These are phyloP conservation scores for Candida ortonii DNA, from an alignment of 805 yeast species.

Conservation along the genomic window DNA sequence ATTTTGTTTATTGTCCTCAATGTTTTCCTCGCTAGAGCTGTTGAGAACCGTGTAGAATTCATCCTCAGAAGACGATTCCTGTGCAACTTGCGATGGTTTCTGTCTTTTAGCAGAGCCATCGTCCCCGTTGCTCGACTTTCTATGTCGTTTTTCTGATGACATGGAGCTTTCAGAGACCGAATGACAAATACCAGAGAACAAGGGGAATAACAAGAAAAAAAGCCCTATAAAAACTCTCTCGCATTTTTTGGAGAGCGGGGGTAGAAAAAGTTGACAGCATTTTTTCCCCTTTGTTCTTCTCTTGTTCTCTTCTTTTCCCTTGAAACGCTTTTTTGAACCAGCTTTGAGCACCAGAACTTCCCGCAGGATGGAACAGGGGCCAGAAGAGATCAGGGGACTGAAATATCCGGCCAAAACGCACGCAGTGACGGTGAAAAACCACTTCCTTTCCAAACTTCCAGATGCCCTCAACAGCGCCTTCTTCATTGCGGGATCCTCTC, in stretches of 20 bases:
- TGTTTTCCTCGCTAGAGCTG: constrained; percentile 2
- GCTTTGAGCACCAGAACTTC: neutral
- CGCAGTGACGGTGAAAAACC: constrained; percentile 48
- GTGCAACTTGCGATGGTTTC: neutral
- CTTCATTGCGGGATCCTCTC: constrained; percentile 59
- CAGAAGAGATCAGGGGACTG: constrained; percentile 23
- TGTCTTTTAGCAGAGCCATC: constrained; percentile 4
- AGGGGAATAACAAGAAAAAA: no score
- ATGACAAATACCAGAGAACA: no score
- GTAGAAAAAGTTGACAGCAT: no score
- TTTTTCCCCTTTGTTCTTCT: neutral
- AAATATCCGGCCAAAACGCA: constrained; percentile 87
- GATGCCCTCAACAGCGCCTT: constrained; percentile 31
- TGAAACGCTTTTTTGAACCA: neutral
- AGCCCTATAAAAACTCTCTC: no score
- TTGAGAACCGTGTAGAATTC: neutral
- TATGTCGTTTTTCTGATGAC: no score
- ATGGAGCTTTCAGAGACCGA: no score
- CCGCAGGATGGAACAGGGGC: constrained; percentile 24
- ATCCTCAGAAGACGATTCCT: neutral
- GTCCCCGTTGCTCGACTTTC: no score
- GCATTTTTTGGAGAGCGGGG: no score
- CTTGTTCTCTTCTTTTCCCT: neutral
- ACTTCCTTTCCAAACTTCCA: constrained; percentile 28
- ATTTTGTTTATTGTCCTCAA: neutral